Evolutionary conservation across 805 yeast genomes (phyloP).

Genomic region (Clavispora fructus): DNA sequence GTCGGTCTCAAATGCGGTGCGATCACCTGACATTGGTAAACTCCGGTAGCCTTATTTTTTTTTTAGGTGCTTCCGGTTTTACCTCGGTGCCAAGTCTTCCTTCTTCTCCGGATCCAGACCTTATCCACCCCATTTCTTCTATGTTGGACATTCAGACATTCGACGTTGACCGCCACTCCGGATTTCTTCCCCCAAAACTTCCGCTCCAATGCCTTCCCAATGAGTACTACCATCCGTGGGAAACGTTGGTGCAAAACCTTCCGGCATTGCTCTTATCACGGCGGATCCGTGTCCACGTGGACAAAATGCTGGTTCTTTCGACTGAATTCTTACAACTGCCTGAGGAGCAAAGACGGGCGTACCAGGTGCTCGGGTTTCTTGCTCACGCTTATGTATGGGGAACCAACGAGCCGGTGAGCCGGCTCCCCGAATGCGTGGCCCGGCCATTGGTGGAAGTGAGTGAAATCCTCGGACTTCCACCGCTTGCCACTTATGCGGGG

Average conservation of each 20-base stretch:
- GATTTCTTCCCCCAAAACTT: conserved; percentile 68
- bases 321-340: conserved; percentile 40
- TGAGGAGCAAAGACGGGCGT: conserved; percentile 70
- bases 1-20: neutral
- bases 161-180: conserved; percentile 64
- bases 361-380: conserved; percentile 70
- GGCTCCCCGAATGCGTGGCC: conserved; percentile 64
- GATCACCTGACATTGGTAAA: neutral
- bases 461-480: conserved; percentile 66
- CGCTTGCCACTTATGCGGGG: conserved; percentile 84
- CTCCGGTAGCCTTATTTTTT: neutral
- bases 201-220: conserved; percentile 62
- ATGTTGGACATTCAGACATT: conserved; percentile 46
- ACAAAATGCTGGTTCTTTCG: conserved; percentile 53
- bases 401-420: conserved; percentile 53
- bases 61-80: neutral
- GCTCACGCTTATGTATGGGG: conserved; percentile 93
- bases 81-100: neutral
- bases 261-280: conserved; percentile 71
- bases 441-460: conserved; percentile 61
- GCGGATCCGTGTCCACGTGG: conserved; percentile 58
- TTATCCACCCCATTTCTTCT: neutral
- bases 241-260: conserved; percentile 53
- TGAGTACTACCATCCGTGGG: conserved; percentile 74
- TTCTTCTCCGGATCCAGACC: neutral